phyloP scores from a whole-genome alignment of 805 yeast species.

The Vanderwaltozyma verrucispora region DNA sequence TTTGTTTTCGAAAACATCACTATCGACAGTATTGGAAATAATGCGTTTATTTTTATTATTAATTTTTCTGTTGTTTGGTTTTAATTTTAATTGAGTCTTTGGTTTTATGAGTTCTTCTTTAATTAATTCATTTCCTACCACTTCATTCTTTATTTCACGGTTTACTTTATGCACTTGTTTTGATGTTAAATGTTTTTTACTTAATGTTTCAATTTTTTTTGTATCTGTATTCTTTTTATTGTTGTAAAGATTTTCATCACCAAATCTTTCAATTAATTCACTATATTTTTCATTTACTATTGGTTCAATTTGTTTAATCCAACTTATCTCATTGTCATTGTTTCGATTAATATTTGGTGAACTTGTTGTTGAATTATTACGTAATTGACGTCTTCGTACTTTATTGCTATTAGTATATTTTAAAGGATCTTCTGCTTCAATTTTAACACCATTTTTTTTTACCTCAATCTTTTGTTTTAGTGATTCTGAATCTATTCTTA shows the following conservation, averaged over 20 bases:
- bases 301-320: constrained; percentile 6
- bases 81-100: too few species aligned
- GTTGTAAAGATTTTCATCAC: not conserved
- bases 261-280: constrained; percentile 1
- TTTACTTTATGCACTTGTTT: too few species aligned
- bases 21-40: too few species aligned
- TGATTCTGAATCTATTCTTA: constrained; percentile 7
- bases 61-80: too few species aligned
- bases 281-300: constrained; percentile 13
- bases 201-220: not conserved
- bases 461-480: constrained; percentile 15
- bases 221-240: not conserved
- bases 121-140: too few species aligned
- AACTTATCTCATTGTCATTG: not conserved
- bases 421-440: constrained; percentile 7
- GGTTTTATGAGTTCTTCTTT: too few species aligned
- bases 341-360: not conserved
- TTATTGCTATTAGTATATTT: constrained; percentile 2
- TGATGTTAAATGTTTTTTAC: not conserved
- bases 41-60: too few species aligned
- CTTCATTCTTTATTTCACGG: too few species aligned
- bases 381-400: constrained; percentile 10
- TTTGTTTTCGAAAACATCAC: too few species aligned
- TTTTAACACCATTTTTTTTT: constrained; percentile 26
- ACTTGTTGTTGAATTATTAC: constrained; percentile 1